Evolutionary conservation across 225 moss, liverwort and hornwort species (phyloP), one percentile per base, ranked within the genome.

Genomic region (Asterella californica): DNA sequence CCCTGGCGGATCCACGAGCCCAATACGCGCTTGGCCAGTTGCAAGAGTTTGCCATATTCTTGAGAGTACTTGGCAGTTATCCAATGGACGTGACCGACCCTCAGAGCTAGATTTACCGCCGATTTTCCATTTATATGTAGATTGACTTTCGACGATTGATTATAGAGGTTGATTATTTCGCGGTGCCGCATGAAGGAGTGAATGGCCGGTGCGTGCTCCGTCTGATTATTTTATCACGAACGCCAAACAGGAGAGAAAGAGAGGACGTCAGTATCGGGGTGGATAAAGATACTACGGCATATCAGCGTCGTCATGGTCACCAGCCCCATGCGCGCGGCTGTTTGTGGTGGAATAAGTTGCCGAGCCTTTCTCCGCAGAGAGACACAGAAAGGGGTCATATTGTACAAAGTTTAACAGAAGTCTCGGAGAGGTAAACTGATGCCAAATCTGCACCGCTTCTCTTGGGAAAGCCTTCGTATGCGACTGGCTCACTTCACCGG

Each of bases 31-130:
- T 93, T 24, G 89, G 90, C 48, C 90, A 93, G 83, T 76, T 93
- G 57, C 93, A 93, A 84, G 93, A 93, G 82, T 91, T 93, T 77
- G 91, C 93, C 36, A 91, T 91, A 52, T 93, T 93, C 66, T 69
- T 93, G 24, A 86, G 93, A 83, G 89, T 93, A 37, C 82, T 93
- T 50, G 93, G 93, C 74, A 93, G 91, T 77, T 93, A 87, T 79
- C 91, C 93, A 25, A 93, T 90, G 91, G 93, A 91, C 78, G 82
- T 90, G 37, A 88, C 87, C 71, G 57, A 72, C 46, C 80, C 80
- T 48, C 78, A 74, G 52, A 74, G 32, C 30, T 74, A 74, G 50
- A 1, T 2, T 32, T 32, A 29, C 9, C 68, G 17, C 36, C 38
- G 14, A 25, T 1, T 25, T 10, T 3, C 9, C 2, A 1, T 10